These are phyloP conservation scores for Phytophthora capsici DNA, from an alignment of 352 stramenopile genomes.

Conservation along the genomic window DNA sequence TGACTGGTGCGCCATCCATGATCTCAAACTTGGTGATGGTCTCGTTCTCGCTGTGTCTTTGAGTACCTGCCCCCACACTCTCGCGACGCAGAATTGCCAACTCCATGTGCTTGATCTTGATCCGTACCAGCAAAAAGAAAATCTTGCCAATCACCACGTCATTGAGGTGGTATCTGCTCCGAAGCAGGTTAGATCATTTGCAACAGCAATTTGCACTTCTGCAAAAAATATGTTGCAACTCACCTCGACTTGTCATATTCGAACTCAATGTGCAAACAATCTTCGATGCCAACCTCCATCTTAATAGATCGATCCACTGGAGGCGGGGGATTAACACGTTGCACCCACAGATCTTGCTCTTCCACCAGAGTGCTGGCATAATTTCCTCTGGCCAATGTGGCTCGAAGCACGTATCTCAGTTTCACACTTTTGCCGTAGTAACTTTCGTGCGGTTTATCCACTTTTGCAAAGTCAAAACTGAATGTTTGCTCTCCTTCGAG, in stretches of 20 bases:
- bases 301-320: conserved; percentile 94
- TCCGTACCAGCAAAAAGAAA: conserved; percentile 97
- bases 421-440: conserved; percentile 97
- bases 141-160: conserved; percentile 98
- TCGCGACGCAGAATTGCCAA: conserved; percentile 97
- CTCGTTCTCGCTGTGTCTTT: conserved; percentile 95
- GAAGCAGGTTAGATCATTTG: neutral
- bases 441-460: conserved; percentile 96
- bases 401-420: conserved; percentile 96
- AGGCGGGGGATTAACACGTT: conserved; percentile 67
- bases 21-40: conserved; percentile 99
- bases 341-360: conserved; percentile 96
- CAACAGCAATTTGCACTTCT: too few species aligned
- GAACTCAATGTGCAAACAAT: conserved; percentile 99
- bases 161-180: conserved; percentile 88
- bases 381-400: conserved; percentile 88
- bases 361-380: conserved; percentile 92
- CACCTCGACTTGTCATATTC: conserved; percentile 98
- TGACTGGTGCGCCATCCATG: conserved; percentile 98
- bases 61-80: conserved; percentile 78
- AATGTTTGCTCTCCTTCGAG: conserved; percentile 66
- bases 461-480: conserved; percentile 94
- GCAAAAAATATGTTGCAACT: conserved; percentile 4
- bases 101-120: conserved; percentile 99
- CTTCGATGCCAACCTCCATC: conserved; percentile 99